Evolutionary conservation across 805 yeast species (phyloP), one percentile per base, ranked within the genome.

Genomic region (Jamesozyma jinghongensis): DNA sequence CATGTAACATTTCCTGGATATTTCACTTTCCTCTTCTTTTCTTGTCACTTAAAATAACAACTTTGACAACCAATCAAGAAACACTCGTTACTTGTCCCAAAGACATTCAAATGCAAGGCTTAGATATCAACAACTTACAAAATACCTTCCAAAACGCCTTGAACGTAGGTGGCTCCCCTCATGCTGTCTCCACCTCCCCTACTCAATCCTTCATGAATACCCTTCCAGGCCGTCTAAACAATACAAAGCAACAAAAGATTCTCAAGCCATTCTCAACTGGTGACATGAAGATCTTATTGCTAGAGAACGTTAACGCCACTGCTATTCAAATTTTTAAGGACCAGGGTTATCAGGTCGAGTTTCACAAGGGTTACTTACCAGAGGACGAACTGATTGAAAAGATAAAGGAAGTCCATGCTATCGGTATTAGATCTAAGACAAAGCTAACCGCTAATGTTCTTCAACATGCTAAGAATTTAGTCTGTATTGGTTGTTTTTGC

Each of bases 321-420:
- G 98, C 98, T 37, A 75, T 92, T 51, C 77, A 80, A 39, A 86
- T 87, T 48, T 81, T 92, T 67, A 73, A 70, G 45, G 73, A 73
- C 40, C 97, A 92, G 71, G 98, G 98, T 44, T 92, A 92, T 71
- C 97, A 92, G 69, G 95, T 92, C 40, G 98, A 92, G 63, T 85
- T 85, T 66, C 77, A 81, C 71, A 88, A 86, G 71, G 70, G 88
- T 41, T 85, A 96, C 5, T 69, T 92, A 54, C 81, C 85, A 19
- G 97, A 92, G 66, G 95, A 80, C 8, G 96, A 87, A 68, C 77
- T 92, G 62, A 85, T 92, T 58, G 95, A 86, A 69, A 88, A 87
- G 68, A 90, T 92, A 66, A 74, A 75, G 58, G 86, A 83, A 53
- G 96, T 86, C 39, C 97, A 92, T 62, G 98, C 96, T 45, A 79